Evolutionary conservation across 2,329 filamentous ascomycete species (phyloP).

Genomic region (Fusarium sp.): DNA sequence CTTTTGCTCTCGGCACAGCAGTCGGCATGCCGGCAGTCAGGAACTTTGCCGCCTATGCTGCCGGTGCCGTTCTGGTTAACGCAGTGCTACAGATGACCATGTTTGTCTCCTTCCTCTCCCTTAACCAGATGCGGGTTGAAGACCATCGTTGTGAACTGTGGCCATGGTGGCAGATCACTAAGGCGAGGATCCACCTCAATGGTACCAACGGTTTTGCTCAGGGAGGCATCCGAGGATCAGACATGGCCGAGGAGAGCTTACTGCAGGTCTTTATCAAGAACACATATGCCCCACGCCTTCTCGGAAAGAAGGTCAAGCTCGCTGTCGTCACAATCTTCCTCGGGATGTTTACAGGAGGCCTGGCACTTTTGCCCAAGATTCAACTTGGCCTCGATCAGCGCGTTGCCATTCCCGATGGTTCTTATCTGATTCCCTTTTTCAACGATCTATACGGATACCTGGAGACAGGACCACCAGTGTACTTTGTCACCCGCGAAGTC

Average conservation of each 20-base stretch:
- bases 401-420: conserved; percentile 92
- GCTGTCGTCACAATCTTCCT: conserved; percentile 84
- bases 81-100: conserved; percentile 97
- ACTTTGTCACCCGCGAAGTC: conserved; percentile 88
- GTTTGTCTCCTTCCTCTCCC: conserved; percentile 90
- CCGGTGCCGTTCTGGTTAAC: conserved; percentile 96
- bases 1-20: conserved; percentile 91
- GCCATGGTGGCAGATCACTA: conserved; percentile 85
- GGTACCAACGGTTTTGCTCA: conserved; percentile 66
- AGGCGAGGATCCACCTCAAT: conserved; percentile 75
- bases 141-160: conserved; percentile 90
- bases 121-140: conserved; percentile 93
- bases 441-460: conserved; percentile 96
- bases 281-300: conserved; percentile 83
- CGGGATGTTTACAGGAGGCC: conserved; percentile 84
- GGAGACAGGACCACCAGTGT: conserved; percentile 90
- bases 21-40: conserved; percentile 98
- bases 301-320: conserved; percentile 84
- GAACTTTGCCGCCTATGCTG: conserved; percentile 97
- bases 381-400: conserved; percentile 92
- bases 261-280: conserved; percentile 92
- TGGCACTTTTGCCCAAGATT: conserved; percentile 87
- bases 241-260: conserved; percentile 83
- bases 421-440: conserved; percentile 96
- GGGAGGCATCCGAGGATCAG: conserved; percentile 71